Percentiles rank a stretch among this genome's conserved stretches.
Conservation (phyloP, 208 protist genomes). For the Leishmania tropica region DNA sequence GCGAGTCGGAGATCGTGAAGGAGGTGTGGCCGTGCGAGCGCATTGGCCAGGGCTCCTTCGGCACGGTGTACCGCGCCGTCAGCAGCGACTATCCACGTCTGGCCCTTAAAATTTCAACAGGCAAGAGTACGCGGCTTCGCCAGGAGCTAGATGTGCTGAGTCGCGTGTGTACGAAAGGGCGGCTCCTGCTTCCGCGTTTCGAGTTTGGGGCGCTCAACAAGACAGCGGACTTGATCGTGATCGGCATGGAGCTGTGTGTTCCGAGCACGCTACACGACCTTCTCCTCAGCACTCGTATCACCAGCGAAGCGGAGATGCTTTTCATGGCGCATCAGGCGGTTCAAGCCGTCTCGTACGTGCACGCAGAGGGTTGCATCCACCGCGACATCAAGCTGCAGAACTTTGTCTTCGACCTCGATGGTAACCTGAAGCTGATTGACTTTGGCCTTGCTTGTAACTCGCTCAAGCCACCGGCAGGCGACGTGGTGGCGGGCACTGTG, state of each 20-base stretch:
- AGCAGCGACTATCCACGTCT: conserved; percentile 69
- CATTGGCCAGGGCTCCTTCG: conserved; percentile 89
- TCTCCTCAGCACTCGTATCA: conserved; percentile 74
- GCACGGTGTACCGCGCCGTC: conserved; percentile 85
- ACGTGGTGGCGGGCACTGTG: conserved; percentile 90
- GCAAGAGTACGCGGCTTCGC: conserved; percentile 74
- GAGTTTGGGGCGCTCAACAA: conserved; percentile 91
- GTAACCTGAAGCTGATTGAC: conserved; percentile 91
- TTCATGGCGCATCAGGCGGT: conserved; percentile 92
- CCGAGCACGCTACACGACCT: conserved; percentile 89
- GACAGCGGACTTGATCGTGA: conserved; percentile 70
- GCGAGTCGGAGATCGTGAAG: conserved; percentile 34
- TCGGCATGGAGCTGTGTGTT: conserved; percentile 91
- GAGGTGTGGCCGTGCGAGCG: conserved; percentile 71
- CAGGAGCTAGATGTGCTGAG: conserved; percentile 85
- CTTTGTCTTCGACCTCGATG: conserved; percentile 89
- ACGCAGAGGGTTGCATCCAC: conserved; percentile 88
- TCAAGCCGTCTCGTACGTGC: conserved; percentile 89
- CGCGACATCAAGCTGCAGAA: conserved; percentile 93
- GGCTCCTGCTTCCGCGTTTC: conserved; percentile 82
- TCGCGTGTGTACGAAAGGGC: conserved; percentile 84
- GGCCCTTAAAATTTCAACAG: conserved; percentile 86
- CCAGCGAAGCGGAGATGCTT: conserved; percentile 84
- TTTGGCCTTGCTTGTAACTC: conserved; percentile 86
- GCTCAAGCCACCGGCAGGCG: conserved; percentile 73